Conservation (phyloP, 2,329 filamentous ascomycete genomes). For the Ophiostoma angusticollis region DNA sequence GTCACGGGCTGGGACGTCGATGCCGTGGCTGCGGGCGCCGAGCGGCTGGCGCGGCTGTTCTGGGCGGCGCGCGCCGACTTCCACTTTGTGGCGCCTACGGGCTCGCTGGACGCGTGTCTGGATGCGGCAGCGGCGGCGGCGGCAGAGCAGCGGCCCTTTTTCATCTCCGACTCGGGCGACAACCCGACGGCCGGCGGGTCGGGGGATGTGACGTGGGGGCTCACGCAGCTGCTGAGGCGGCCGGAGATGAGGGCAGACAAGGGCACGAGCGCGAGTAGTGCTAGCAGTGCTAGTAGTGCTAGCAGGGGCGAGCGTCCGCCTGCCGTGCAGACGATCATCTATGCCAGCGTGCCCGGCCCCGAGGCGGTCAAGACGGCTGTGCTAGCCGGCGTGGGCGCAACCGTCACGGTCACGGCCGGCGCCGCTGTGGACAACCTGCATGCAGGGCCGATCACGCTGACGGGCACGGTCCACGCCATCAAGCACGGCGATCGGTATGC, state of each 20-base stretch:
- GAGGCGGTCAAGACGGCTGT: slow-evolving; percentile 29
- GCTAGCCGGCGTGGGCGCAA: slow-evolving; percentile 31
- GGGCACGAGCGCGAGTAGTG: too few relatives aligned
- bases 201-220: slow-evolving; percentile 39
- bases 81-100: slow-evolving; percentile 38
- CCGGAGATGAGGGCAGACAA: too few relatives aligned
- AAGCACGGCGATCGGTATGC: slow-evolving; percentile 37
- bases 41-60: slow-evolving; percentile 32
- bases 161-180: slow-evolving; percentile 43
- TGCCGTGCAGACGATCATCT: slow-evolving; percentile 30
- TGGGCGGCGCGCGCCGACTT: slow-evolving; percentile 35
- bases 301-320: too few relatives aligned
- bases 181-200: slow-evolving; percentile 43
- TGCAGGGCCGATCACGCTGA: slow-evolving; percentile 35
- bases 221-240: slow-evolving; percentile 31
- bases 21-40: slow-evolving; percentile 26
- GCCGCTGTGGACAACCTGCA: slow-evolving; percentile 36
- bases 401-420: slow-evolving; percentile 37
- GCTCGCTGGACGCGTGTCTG: slow-evolving; percentile 32
- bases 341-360: slow-evolving; percentile 38
- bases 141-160: slow-evolving; percentile 30
- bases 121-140: slow-evolving; percentile 28
- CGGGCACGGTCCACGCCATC: slow-evolving; percentile 35
- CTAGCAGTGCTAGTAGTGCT: too few relatives aligned
- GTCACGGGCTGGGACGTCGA: slow-evolving; percentile 37